phyloP scores from a whole-genome alignment of 805 yeast genomes.

The Danielia oregonensis region DNA sequence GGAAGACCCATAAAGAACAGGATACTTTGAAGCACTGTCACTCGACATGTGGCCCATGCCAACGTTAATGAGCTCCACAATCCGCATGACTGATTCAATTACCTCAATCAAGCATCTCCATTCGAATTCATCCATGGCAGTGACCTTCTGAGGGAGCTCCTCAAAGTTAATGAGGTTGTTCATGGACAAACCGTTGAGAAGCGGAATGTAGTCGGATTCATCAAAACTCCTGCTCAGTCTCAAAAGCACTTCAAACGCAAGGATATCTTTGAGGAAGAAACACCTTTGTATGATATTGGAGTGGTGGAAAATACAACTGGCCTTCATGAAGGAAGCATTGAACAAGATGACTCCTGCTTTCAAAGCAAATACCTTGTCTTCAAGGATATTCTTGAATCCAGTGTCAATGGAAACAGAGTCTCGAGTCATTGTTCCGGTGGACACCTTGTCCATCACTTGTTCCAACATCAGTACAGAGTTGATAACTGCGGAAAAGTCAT shows the following conservation, averaged over 20 bases:
- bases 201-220: conserved; percentile 9
- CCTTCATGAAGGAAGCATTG: conserved; percentile 29
- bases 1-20: conserved; percentile 3
- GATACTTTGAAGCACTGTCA: not conserved
- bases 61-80: conserved; percentile 25
- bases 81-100: conserved; percentile 15
- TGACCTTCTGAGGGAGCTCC: conserved; percentile 13
- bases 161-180: conserved; percentile 20
- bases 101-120: conserved; percentile 29
- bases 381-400: conserved; percentile 6
- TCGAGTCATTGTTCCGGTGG: conserved; percentile 6
- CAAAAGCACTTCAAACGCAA: conserved; percentile 34
- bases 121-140: conserved; percentile 15
- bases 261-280: conserved; percentile 24
- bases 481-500: conserved; percentile 10
- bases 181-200: conserved; percentile 18
- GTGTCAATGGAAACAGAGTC: conserved; percentile 2
- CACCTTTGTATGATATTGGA: conserved; percentile 20
- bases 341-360: conserved; percentile 27
- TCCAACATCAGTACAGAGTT: conserved; percentile 12
- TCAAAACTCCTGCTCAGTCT: conserved; percentile 5
- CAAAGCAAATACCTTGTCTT: conserved; percentile 2
- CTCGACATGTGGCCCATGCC: conserved; percentile 5
- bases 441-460: conserved; percentile 9
- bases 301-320: conserved; percentile 27